Evolutionary conservation across 495 filamentous ascomycete species (phyloP), one percentile per base, ranked within the genome.

Genomic region (Stereocaulon alpinum): DNA sequence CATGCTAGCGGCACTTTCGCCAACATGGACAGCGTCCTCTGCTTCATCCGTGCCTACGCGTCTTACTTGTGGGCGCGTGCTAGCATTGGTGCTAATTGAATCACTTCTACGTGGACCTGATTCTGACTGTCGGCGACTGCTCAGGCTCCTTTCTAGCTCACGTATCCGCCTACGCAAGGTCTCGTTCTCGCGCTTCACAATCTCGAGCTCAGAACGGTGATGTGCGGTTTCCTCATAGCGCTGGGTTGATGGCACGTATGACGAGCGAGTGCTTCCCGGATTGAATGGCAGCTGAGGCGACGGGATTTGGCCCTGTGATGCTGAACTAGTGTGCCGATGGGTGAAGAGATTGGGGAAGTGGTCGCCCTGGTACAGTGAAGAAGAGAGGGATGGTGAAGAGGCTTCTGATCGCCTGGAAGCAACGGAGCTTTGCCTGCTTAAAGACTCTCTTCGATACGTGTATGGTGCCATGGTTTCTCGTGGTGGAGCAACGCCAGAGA

Each of bases 121-220:
- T 60, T 76, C 76, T 57, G 75, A 76, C 32, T 70, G 72, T 58
- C 76, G 67, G 18, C 74, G 71, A 7, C 75, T 73, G 6, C 74
- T 72, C 0, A 61, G 58, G 56, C 69, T 67, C 12, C 76, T 67
- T 65, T 95, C 90, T 34, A 94, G 71, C 61, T 91, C 88, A 51
- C 84, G 78, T 24, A 96, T 81, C 22, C 88, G 80, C 52, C 78
- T 75, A 64, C 85, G 85, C 47, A 96, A 74, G 41, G 75, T 68
- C 57, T 94, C 90, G 66, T 96, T 96, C 73, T 96, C 91, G 11
- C 78, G 74, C 71, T 86, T 89, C 41, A 86, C 80, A 6, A 71
- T 71, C 49, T 95, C 89, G 14, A 93, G 66, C 66, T 94, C 89
- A 50, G 76, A 75, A 43, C 82, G 79, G 58, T 88, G 85, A 54